Evolutionary conservation across 2,329 filamentous ascomycete species (phyloP).

Genomic region (Metarhizium humberi): DNA sequence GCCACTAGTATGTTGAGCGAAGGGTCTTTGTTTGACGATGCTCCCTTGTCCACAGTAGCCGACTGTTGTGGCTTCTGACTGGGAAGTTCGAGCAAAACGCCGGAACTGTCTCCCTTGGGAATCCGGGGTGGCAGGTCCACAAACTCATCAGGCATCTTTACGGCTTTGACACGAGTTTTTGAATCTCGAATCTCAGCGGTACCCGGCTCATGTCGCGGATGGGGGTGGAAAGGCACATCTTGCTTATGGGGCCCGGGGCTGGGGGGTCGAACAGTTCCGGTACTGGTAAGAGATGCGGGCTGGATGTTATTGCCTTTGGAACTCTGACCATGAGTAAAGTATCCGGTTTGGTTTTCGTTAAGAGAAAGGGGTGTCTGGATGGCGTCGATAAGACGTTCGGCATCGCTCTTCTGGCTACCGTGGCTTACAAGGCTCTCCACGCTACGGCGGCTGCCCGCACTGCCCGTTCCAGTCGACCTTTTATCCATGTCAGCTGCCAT

Average conservation of each 20-base stretch:
- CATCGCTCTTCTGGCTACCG: conserved; percentile 49
- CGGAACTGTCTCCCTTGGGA: conserved; percentile 21
- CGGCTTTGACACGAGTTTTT: conserved; percentile 35
- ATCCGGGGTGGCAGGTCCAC: conserved; percentile 20
- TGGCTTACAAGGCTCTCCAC: conserved; percentile 29
- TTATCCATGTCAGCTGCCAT: conserved; percentile 10
- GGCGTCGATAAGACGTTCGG: conserved; percentile 62
- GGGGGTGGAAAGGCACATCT: background rate
- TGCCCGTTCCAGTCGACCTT: conserved; percentile 8
- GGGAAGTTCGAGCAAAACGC: conserved; percentile 30
- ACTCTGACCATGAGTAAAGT: conserved; percentile 10
- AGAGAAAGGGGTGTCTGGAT: conserved; percentile 51
- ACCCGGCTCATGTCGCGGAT: conserved; percentile 20
- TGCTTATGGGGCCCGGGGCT: conserved; percentile 7
- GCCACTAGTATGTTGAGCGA: conserved; percentile 62
- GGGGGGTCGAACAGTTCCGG: conserved; percentile 6
- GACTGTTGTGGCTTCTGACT: conserved; percentile 6
- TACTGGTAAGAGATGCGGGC: conserved; percentile 4
- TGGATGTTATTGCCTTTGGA: conserved; percentile 10
- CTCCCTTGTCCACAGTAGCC: conserved; percentile 14
- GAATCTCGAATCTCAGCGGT: conserved; percentile 30
- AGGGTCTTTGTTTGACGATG: conserved; percentile 10
- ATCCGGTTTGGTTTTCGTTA: conserved; percentile 26
- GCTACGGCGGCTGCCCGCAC: conserved; percentile 21
- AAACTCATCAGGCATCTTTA: conserved; percentile 41